Evolutionary conservation across 2,329 filamentous ascomycete species (phyloP).

Genomic region (Paraconiothyrium brasiliense): DNA sequence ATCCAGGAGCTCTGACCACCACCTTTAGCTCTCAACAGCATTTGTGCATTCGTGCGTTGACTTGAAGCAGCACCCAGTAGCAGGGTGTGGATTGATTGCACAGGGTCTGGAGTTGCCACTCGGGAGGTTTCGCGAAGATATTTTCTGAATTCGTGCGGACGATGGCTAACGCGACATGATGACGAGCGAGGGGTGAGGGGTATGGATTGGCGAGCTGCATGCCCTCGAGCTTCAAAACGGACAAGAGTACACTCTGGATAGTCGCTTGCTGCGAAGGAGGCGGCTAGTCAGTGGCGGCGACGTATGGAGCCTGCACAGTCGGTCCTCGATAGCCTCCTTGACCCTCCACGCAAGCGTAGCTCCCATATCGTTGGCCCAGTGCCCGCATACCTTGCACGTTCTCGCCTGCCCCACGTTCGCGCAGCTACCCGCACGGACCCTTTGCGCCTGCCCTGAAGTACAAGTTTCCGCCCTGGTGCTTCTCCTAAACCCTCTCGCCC

Average conservation of each 20-base stretch:
- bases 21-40: conserved; percentile 38
- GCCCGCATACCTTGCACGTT: conserved; percentile 19
- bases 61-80: background rate
- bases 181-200: conserved; percentile 17
- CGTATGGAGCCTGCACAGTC: conserved; percentile 14
- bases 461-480: conserved; percentile 12
- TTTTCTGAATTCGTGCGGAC: conserved; percentile 15
- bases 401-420: conserved; percentile 26
- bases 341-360: conserved; percentile 1
- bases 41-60: conserved; percentile 37
- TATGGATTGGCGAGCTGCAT: conserved; percentile 24
- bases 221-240: conserved; percentile 12
- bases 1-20: conserved; percentile 31
- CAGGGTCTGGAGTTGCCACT: background rate
- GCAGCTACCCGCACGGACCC: conserved; percentile 18
- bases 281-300: background rate
- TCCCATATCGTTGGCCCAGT: conserved; percentile 7
- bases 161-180: conserved; percentile 9
- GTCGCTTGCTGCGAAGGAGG: background rate
- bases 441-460: conserved; percentile 7
- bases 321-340: conserved; percentile 1
- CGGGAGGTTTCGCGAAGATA: conserved; percentile 12
- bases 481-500: conserved; percentile 16
- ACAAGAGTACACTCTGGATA: conserved; percentile 1
- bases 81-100: background rate